These are phyloP conservation scores for Euptelea pleiosperma DNA, from an alignment of 164 flowering plant genomes.

Conservation along the genomic window DNA sequence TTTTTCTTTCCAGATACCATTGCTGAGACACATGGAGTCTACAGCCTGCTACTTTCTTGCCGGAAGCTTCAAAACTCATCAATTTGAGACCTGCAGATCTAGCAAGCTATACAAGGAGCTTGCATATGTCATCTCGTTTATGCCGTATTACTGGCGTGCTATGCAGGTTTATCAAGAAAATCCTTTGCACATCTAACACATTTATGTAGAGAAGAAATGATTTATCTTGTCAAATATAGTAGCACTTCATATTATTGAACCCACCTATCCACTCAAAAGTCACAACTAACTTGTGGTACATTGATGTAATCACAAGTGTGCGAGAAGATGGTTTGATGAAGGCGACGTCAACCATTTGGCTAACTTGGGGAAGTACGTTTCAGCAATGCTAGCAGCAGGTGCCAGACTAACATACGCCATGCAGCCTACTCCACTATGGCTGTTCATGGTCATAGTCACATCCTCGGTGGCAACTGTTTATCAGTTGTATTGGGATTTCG, in stretches of 20 bases:
- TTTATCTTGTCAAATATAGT: too few relatives aligned
- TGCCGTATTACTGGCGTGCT: constrained; percentile 97
- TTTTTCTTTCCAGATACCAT: constrained; percentile 54
- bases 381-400: constrained; percentile 98
- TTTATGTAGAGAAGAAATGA: too few relatives aligned
- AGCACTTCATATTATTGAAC: too few relatives aligned
- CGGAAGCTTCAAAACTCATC: constrained; percentile 62
- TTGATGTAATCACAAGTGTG: too few relatives aligned
- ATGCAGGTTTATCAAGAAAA: too few relatives aligned
- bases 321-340: constrained; percentile 90
- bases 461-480: constrained; percentile 76
- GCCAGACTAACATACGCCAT: constrained; percentile 67
- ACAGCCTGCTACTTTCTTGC: constrained; percentile 84
- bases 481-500: constrained; percentile 96
- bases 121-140: constrained; percentile 84
- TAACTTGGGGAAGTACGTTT: constrained; percentile 95
- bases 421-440: constrained; percentile 50
- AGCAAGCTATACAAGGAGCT: constrained; percentile 76
- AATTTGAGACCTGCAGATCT: constrained; percentile 53
- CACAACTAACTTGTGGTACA: too few relatives aligned
- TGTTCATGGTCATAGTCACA: constrained; percentile 55
- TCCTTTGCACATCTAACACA: too few relatives aligned
- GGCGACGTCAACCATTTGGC: constrained; percentile 58
- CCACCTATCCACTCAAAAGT: too few relatives aligned
- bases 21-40: constrained; percentile 88